phyloP scores from a whole-genome alignment of 805 yeast species.

The Pichia californica region DNA sequence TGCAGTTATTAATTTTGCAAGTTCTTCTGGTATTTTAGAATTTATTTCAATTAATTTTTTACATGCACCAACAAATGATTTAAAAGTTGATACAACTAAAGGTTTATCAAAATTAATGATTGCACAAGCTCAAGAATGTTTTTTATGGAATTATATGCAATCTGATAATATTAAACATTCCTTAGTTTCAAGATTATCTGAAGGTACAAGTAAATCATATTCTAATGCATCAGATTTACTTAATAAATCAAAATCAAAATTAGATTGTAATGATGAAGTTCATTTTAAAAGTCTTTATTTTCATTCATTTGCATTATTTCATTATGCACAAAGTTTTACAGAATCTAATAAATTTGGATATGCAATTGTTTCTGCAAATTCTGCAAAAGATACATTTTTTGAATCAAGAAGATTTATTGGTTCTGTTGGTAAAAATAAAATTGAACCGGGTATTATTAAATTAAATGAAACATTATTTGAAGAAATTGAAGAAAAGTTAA shows the following conservation, averaged over 20 bases:
- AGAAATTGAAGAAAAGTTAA: constrained; percentile 24
- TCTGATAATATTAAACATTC: constrained; percentile 46
- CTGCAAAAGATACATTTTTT: constrained; percentile 20
- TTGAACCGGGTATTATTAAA: constrained; percentile 1
- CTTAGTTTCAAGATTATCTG: constrained; percentile 69
- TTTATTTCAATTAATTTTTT: constrained; percentile 74
- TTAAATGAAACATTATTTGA: constrained; percentile 9
- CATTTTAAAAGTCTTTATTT: constrained; percentile 51
- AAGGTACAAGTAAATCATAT: constrained; percentile 51
- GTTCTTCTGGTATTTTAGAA: constrained; percentile 71
- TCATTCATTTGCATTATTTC: constrained; percentile 52
- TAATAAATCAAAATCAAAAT: constrained; percentile 25
- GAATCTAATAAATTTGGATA: constrained; percentile 60
- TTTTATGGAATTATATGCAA: constrained; percentile 55
- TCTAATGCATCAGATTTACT: constrained; percentile 43
- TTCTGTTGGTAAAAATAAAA: neutral
- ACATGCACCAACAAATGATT: constrained; percentile 81
- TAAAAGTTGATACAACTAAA: constrained; percentile 59
- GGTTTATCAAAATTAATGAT: constrained; percentile 61
- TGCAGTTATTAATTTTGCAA: constrained; percentile 58
- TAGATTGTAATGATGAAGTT: constrained; percentile 46
- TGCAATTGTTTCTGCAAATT: constrained; percentile 58
- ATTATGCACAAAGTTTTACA: constrained; percentile 51
- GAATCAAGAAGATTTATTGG: neutral
- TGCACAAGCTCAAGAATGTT: constrained; percentile 87